Percentiles rank a stretch among this genome's conserved stretches.
Evolutionary conservation across 2,329 filamentous ascomycete species (phyloP).

Genomic region (Neonectria sp.): DNA sequence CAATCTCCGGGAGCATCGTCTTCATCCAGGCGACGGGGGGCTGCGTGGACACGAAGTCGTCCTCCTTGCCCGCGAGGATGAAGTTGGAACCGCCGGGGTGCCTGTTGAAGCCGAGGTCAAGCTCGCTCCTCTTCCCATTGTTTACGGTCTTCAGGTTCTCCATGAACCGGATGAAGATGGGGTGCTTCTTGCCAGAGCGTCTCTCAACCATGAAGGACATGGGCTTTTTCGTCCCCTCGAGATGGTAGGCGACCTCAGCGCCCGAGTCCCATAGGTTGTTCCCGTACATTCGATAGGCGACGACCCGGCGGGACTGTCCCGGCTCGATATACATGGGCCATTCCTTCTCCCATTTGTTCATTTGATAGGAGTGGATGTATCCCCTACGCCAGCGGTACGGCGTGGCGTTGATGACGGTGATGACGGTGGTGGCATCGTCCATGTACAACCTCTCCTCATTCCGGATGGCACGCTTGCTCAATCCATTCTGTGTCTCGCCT

Average conservation of each 20-base stretch:
- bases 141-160: conserved; percentile 44
- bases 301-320: conserved; percentile 39
- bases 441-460: background rate
- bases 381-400: conserved; percentile 50
- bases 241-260: conserved; percentile 49
- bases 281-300: background rate
- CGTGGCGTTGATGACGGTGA: conserved; percentile 53
- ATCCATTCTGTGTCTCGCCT: background rate
- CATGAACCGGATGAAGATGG: conserved; percentile 39
- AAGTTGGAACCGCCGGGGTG: conserved; percentile 45
- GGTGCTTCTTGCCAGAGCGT: conserved; percentile 15
- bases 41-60: conserved; percentile 48
- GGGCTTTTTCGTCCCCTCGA: conserved; percentile 47
- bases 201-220: conserved; percentile 48
- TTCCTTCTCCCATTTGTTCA: conserved; percentile 35
- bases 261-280: conserved; percentile 36
- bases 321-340: conserved; percentile 49
- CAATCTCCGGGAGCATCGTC: conserved; percentile 43
- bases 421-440: conserved; percentile 9
- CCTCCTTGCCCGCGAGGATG: conserved; percentile 51
- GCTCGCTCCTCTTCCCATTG: conserved; percentile 23
- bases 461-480: background rate
- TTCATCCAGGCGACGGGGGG: conserved; percentile 51
- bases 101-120: conserved; percentile 35
- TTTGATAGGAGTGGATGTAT: conserved; percentile 39